Conservation (phyloP, 345 rosid genomes). For the Eucalyptus grandis region DNA sequence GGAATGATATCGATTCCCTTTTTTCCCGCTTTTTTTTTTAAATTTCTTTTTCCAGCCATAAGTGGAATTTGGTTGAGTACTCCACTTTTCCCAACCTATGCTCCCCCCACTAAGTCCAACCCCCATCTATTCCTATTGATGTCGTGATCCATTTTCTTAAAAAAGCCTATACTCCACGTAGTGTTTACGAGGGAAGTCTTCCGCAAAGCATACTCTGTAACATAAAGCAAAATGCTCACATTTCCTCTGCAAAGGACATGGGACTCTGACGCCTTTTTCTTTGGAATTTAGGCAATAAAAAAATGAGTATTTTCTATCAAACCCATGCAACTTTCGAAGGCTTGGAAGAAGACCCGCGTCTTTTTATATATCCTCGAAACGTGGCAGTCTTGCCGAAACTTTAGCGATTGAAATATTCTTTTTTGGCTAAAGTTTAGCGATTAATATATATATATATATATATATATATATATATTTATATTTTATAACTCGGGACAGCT, state of each 20-base stretch:
- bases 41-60: neutral
- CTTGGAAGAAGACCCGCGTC: neutral
- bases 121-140: neutral
- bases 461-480: no score
- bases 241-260: neutral
- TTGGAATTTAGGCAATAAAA: neutral
- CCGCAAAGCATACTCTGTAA: neutral
- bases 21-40: neutral
- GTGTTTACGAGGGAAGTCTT: neutral
- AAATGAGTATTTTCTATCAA: neutral
- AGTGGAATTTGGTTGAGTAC: neutral
- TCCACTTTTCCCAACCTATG: neutral
- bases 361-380: neutral
- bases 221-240: neutral
- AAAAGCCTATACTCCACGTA: neutral
- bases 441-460: no score
- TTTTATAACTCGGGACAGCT: no score
- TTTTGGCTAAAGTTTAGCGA: no score
- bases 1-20: neutral
- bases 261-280: neutral
- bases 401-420: no score
- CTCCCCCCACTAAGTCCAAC: neutral
- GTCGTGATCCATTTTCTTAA: neutral
- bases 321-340: neutral
- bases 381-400: neutral